phyloP scores from a whole-genome alignment of 2,329 filamentous ascomycete species.

The Albophoma yamanashiensis region DNA sequence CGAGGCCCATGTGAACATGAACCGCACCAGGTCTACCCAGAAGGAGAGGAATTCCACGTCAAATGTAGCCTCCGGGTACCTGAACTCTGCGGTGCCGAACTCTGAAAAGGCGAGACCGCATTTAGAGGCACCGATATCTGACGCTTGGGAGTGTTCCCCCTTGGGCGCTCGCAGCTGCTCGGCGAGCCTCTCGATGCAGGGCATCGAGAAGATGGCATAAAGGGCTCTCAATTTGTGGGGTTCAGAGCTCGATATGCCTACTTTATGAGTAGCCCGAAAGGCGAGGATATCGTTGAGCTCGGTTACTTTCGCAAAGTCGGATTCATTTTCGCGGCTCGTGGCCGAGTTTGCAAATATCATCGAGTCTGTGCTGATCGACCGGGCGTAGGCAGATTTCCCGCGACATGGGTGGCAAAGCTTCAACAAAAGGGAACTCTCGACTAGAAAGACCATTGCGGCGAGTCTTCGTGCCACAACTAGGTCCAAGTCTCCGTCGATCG shows the following conservation, averaged over 20 bases:
- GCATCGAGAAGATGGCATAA: not conserved
- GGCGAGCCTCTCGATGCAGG: not conserved
- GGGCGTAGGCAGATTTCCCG: slow-evolving; percentile 8
- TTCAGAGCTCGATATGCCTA: not conserved
- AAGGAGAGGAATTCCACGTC: slow-evolving; percentile 12
- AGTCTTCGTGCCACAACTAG: slow-evolving; percentile 9
- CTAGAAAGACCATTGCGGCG: slow-evolving; percentile 10
- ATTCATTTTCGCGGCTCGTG: not conserved
- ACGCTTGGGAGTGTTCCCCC: not conserved
- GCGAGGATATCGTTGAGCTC: not conserved
- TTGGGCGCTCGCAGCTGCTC: not conserved
- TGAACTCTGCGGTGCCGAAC: slow-evolving; percentile 15
- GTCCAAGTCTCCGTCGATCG: slow-evolving; percentile 5
- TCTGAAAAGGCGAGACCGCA: slow-evolving; percentile 14
- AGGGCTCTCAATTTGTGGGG: not conserved
- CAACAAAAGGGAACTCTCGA: slow-evolving; percentile 12
- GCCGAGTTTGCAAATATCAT: not conserved
- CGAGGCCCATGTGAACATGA: slow-evolving; percentile 11
- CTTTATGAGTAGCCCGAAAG: not conserved
- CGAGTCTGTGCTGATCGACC: slow-evolving; percentile 10
- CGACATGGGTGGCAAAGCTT: slow-evolving; percentile 12
- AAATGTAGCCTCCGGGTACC: slow-evolving; percentile 16
- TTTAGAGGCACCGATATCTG: slow-evolving; percentile 1
- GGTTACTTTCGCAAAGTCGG: too few relatives aligned
- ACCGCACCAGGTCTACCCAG: slow-evolving; percentile 13